A percentile compares a stretch with the other conserved stretches of the same genome.
phyloP scores from a whole-genome alignment of 345 rosid genomes.

The Brassica nigra region DNA sequence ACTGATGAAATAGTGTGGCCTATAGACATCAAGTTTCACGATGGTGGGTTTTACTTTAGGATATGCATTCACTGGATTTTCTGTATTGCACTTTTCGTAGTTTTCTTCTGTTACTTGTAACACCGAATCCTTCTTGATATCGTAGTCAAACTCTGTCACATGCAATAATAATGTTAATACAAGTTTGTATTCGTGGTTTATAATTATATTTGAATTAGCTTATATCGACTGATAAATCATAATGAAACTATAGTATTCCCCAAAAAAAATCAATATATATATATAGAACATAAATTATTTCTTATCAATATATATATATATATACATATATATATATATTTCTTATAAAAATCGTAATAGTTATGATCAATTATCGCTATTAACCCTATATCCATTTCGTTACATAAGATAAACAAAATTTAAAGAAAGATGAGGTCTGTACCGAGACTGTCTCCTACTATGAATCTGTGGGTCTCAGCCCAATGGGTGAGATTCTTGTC shows the following conservation, averaged over 20 bases:
- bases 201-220: neutral
- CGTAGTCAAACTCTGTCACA: constrained; percentile 48
- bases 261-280: neutral
- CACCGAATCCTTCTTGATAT: constrained; percentile 50
- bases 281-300: neutral
- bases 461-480: constrained; percentile 45
- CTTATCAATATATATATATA: too few species aligned
- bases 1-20: constrained; percentile 62
- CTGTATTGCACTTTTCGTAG: constrained; percentile 46
- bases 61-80: constrained; percentile 21
- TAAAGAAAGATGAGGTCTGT: constrained; percentile 12
- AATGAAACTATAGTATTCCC: neutral
- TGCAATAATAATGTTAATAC: neutral
- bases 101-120: constrained; percentile 50
- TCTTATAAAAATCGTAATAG: neutral
- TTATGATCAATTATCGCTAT: neutral
- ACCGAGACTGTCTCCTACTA: constrained; percentile 52
- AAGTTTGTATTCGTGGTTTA: neutral
- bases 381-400: neutral
- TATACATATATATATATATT: too few species aligned
- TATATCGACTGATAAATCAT: neutral
- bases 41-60: constrained; percentile 37
- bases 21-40: constrained; percentile 42
- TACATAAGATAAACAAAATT: neutral
- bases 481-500: constrained; percentile 42